Base-by-base conservation (phyloP, 2,329 filamentous ascomycete species). In the Stachybotrys chartarum region DNA sequence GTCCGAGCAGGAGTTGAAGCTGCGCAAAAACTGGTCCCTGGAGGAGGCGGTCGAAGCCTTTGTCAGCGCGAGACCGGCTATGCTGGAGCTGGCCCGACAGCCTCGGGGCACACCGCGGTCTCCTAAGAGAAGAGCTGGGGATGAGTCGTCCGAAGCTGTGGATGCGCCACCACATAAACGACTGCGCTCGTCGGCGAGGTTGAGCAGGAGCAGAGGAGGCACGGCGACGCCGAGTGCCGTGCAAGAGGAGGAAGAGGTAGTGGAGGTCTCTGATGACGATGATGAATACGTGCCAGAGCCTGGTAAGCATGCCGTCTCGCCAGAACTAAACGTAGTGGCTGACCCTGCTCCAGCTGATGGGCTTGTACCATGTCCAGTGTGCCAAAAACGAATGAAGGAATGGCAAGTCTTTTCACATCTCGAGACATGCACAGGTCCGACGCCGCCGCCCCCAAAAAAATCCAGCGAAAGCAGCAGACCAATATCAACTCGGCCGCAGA, bases 21-120 rank as follows among this genome's bases (percentile, higher is more conserved):
- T 99, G 62, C 81, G 91, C 56, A 86, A 87, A 50, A 97, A 97
- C 69, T 89, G 87, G 81, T 85, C 87, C 0, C 77, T 97, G 60
- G 85, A 94, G 65, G 92, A 97, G 67, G 79, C 93, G 1, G 89
- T 96, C 8, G 85, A 90, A 45, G 82, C 85, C 1, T 99, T 97
- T 61, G 76, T 82, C 60, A 80, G 77, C 53, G 84, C 85, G 5
- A 79, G 93, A 55, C 70, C 80, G 4, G 73, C 74, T 18, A 77
- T 88, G 4, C 70, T 97, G 30, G 75, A 79, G 1, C 76, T 91
- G 63, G 91, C 90, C 32, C 80, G 72, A 50, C 73, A 65, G 5
- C 51, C 47, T 3, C 45, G 52, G 2, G 49, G 47, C 6, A 48
- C 50, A 16, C 58, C 54, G 17, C 18, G 51, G 17, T 56, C 59